Conservation (phyloP, 2,329 filamentous ascomycete species). For the Lecanosticta acicola region DNA sequence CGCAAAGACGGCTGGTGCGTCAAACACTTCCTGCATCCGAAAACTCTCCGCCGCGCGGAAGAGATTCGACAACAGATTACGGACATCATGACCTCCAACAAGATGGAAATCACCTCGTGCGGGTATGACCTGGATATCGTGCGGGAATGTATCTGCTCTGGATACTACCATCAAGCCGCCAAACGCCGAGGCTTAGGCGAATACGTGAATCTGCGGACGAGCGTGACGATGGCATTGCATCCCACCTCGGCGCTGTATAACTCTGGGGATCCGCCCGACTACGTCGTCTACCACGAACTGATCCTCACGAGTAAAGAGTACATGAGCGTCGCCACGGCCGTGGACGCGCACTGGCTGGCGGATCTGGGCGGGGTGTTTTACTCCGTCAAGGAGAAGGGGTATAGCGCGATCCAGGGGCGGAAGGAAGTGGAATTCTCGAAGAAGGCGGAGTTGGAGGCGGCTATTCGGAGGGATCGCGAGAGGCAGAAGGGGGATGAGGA, state of each 20-base stretch:
- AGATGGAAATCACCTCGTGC: slow-evolving; percentile 80
- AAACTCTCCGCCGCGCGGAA: slow-evolving; percentile 81
- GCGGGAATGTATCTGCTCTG: slow-evolving; percentile 91
- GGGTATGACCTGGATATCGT: slow-evolving; percentile 97
- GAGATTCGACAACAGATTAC: slow-evolving; percentile 90
- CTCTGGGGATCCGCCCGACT: slow-evolving; percentile 87
- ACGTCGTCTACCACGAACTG: slow-evolving; percentile 95
- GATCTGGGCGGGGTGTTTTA: slow-evolving; percentile 97
- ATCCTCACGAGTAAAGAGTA: slow-evolving; percentile 97
- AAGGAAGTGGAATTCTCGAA: slow-evolving; percentile 30
- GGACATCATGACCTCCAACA: slow-evolving; percentile 91
- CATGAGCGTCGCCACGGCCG: slow-evolving; percentile 92
- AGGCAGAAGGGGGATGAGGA: slow-evolving; percentile 17
- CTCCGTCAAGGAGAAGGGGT: slow-evolving; percentile 94
- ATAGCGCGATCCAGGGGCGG: slow-evolving; percentile 20
- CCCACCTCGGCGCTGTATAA: slow-evolving; percentile 92
- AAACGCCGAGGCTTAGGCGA: slow-evolving; percentile 95
- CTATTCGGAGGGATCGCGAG: slow-evolving; percentile 27
- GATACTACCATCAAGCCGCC: slow-evolving; percentile 96
- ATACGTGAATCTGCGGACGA: slow-evolving; percentile 93
- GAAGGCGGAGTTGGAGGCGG: slow-evolving; percentile 27
- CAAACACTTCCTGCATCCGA: slow-evolving; percentile 91
- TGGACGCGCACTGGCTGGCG: slow-evolving; percentile 95
- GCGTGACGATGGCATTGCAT: slow-evolving; percentile 88
- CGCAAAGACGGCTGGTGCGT: slow-evolving; percentile 87